Base-by-base conservation (phyloP, 2,329 filamentous ascomycete genomes). In the Xylaria multiplex region DNA sequence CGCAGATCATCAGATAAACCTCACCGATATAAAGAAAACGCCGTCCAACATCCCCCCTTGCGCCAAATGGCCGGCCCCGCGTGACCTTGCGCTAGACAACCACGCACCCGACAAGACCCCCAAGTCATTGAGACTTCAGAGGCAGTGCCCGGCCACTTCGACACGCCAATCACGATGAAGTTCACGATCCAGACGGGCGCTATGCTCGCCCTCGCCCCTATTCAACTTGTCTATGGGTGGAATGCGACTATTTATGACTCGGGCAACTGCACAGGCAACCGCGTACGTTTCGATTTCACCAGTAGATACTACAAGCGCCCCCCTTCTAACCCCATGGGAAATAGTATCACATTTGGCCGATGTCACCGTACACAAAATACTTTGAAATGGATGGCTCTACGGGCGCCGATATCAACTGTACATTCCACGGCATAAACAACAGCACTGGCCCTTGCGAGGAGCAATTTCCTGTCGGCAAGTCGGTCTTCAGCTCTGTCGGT, bases 241-340 rank as follows among this genome's bases (percentile, higher is more conserved):
- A 70, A 68, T 54, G 66, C 64, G 32, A 68, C 68, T 9, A 68
- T 70, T 19, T 70, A 70, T 24, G 63, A 66, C 11, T 68, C 63
- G 5, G 37, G 9, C 27, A 64, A 70, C 32, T 68, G 66, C 6
- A 61, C 65, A 6, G 68, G 68, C 30, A 66, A 60, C 49, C 35
- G 59, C 22, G 68, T 69, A 27, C 27, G 68, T 68, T 61, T 2
- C 22, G 24, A 32, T 43, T 37, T 37, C 19, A n/a, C 7, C 7
- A 19, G 19, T 24, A 42, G 9, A 22, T 57, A 40, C 16, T 48
- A 19, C 40, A 13, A 45, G 14, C 27, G 6, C 35, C 42, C 13
- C 30, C n/a, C 43, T 52, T 62, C 64, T 24, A 65, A 49, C 13
- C 37, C 8, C 3, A 24, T 27, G 27, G 13, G 45, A 27, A 56